Evolutionary conservation across 1,284 basidiomycete species (phyloP).

Genomic region (Ganoderma resinaceum): DNA sequence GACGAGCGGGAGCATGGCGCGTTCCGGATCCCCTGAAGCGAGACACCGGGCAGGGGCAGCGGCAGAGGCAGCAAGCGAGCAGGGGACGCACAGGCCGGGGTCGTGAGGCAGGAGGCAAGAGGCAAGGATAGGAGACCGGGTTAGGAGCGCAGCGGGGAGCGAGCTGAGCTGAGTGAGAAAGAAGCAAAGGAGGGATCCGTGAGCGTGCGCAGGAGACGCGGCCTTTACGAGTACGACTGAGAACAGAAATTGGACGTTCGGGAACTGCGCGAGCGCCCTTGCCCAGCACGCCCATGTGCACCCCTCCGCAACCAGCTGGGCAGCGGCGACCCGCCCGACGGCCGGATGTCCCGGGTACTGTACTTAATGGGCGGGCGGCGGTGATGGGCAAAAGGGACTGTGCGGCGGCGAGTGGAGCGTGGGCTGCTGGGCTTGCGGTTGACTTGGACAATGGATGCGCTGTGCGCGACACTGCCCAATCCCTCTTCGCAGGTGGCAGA

Average conservation of each 20-base stretch:
- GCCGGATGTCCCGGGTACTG: background rate
- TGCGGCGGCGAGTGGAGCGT: background rate
- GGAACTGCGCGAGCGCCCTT: background rate
- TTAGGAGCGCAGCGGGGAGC: background rate
- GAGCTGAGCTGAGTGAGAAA: background rate
- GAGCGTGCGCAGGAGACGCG: background rate
- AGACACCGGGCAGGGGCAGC: no score
- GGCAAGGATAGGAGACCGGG: background rate
- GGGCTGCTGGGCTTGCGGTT: background rate
- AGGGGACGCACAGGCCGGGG: background rate
- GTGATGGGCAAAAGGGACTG: background rate
- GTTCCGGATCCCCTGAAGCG: slow-evolving; percentile 3
- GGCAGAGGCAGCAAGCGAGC: background rate
- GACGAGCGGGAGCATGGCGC: slow-evolving; percentile 18
- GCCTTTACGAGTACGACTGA: background rate
- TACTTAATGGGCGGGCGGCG: background rate
- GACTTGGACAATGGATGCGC: background rate
- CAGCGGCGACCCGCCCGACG: background rate
- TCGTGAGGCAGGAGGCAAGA: background rate
- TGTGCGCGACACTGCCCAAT: background rate
- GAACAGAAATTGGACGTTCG: background rate
- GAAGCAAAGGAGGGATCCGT: no score
- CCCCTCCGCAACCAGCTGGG: background rate
- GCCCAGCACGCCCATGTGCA: background rate
- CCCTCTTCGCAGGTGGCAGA: background rate